Base-by-base conservation (phyloP, 352 stramenopile genomes). In the Pythium aphanidermatum region DNA sequence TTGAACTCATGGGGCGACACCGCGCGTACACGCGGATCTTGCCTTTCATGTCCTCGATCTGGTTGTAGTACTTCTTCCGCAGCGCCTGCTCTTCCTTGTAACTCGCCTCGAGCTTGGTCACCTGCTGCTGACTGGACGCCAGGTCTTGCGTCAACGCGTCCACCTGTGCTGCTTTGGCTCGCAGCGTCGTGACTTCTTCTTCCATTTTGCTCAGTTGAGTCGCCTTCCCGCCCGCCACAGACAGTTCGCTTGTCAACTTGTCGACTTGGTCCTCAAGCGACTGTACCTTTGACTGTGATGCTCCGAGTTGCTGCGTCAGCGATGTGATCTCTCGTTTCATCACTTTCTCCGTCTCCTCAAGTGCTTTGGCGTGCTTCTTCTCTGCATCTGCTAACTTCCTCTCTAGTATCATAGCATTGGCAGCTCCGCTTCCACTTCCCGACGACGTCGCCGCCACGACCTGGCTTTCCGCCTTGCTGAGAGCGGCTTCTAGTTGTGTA, bases 11-110 rank as follows among this genome's bases (percentile, higher is more conserved):
- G 35, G 91, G 91, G 5, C 88, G 82, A 55, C 86, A 97, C 13
- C 90, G 83, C 17, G 84, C 87, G 60, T 82, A 97, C 16, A 97
- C 90, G 25, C 90, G 80, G 60, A 97, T 97, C 63, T 97, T 97
- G 26, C 90, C 90, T 54, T 97, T 97, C 84, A 97, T 96, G 67
- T 97, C 90, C 55, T 97, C 91, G 58, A 97, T 96, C 70, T 85
- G 83, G 64, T 97, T 97, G 74, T 94, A 97, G 58, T 97, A 97
- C 53, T 96, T 97, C 69, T 97, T 97, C 17, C 89, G 81, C 46
- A 97, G 69, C 19, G 70, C 54, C 53, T 96, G 81, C 51, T 97
- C 86, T 45, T 95, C 83, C 17, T 73, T 78, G 62, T 95, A 95
- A 49, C 76, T 87, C 25, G 55, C 60, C 35, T 92, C 79, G 17